Evolutionary conservation across 345 rosid genomes (phyloP), one percentile per base, ranked within the genome.

Genomic region (Lepidium didymum): DNA sequence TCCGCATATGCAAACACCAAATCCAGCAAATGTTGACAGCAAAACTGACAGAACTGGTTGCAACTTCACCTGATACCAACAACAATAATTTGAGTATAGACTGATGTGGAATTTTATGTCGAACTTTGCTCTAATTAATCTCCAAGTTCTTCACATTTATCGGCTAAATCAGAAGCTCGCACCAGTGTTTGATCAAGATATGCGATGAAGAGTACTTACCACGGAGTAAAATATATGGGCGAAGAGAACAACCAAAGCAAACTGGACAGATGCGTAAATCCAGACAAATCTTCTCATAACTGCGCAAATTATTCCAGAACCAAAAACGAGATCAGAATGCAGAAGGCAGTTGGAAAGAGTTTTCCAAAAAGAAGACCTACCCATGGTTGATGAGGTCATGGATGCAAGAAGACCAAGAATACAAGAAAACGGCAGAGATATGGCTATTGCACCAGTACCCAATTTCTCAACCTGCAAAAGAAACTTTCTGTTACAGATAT

Each of bases 371-470:
- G 70, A 23, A 6, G 33, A 53, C 86, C 6, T 82, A 93, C 98
- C 98, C 97, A 93, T 93, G 53, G 97, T 90, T 37, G 95, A 80
- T 10, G 97, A 80, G 36, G 92, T 82, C 96, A 90, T 83, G 44
- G 97, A 87, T 67, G 95, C 63, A 40, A 90, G 87, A 34, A 94
- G 95, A 63, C 99, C 92, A 47, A 88, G 71, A 15, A 88, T 84
- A 64, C 97, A 93, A 58, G 99, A 80, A 81, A 87, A 94, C 5
- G 97, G 97, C 56, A 94, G 91, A 7, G 99, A 88, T 75, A 94
- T 70, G 8, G 95, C 96, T 43, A 94, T 87, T 42, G 99, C 97
- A 36, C 87, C 80, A 0, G 88, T 86, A 5, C 97, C 96, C 88
- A 94, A 62, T 43, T 83, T 86, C 38, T 75, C 84, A 60, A 88